Percentiles rank a stretch among this genome's conserved stretches.
These are phyloP conservation scores for Mesembryanthemum crystallinum DNA, from an alignment of 148 eudicot species.

Conservation along the genomic window DNA sequence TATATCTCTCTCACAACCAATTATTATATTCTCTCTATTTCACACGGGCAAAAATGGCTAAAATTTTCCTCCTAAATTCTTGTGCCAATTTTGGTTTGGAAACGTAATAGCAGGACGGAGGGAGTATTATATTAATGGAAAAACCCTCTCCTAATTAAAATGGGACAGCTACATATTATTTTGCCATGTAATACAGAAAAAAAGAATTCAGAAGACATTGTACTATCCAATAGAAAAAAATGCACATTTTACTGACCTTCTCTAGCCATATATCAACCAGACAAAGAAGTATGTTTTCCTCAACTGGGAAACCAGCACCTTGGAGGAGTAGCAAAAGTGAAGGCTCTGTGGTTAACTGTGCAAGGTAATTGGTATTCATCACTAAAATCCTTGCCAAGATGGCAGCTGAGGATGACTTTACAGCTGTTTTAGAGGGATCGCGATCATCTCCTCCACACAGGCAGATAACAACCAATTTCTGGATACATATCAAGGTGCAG, in stretches of 20 bases:
- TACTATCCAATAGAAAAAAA: background rate
- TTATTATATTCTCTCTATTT: too few species aligned
- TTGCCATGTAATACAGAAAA: too few species aligned
- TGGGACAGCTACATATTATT: too few species aligned
- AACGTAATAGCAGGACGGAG: too few species aligned
- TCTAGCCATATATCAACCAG: conserved; percentile 94
- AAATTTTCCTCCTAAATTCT: too few species aligned
- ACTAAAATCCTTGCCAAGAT: conserved; percentile 88
- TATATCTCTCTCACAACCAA: too few species aligned
- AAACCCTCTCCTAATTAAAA: too few species aligned
- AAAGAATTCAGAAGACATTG: background rate
- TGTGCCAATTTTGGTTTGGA: too few species aligned
- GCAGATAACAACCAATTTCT: conserved; percentile 84
- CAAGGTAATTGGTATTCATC: conserved; percentile 83
- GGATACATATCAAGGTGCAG: conserved; percentile 26
- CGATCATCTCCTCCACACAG: conserved; percentile 82
- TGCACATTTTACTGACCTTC: conserved; percentile 54
- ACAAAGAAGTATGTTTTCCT: conserved; percentile 86
- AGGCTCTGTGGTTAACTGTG: conserved; percentile 81
- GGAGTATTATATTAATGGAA: too few species aligned
- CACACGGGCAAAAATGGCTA: too few species aligned
- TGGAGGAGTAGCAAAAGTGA: conserved; percentile 65
- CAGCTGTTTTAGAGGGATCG: conserved; percentile 83
- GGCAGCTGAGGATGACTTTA: conserved; percentile 82
- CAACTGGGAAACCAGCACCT: conserved; percentile 65